Percentiles rank a stretch among this genome's conserved stretches.
Evolutionary conservation across 2,329 filamentous ascomycete genomes (phyloP).

Genomic region (Exophiala viscosa): DNA sequence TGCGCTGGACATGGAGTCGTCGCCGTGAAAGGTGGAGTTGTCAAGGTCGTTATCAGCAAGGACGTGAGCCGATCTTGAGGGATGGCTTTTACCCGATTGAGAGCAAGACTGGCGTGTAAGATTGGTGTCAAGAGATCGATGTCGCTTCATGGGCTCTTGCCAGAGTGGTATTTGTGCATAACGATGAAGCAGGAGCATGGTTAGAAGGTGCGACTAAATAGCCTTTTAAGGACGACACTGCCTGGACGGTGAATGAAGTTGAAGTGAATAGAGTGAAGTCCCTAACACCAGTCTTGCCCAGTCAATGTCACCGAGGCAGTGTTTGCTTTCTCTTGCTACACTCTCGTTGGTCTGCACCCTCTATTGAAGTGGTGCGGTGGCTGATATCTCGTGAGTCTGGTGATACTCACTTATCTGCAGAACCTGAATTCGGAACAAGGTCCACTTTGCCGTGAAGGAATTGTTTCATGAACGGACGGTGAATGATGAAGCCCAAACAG

Average conservation of each 20-base stretch:
- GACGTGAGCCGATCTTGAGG: constrained; percentile 2
- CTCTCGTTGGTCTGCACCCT: too few relatives aligned
- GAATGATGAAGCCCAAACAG: too few relatives aligned
- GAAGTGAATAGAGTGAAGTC: not conserved
- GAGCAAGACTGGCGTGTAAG: not conserved
- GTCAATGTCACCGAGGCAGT: too few relatives aligned
- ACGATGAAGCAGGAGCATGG: constrained; percentile 20
- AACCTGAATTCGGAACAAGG: too few relatives aligned
- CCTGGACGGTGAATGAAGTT: constrained; percentile 2
- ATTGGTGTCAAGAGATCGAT: constrained; percentile 3
- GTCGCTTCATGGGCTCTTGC: constrained; percentile 4
- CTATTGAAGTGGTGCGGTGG: too few relatives aligned
- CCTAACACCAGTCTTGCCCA: too few relatives aligned
- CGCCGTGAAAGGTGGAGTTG: not conserved
- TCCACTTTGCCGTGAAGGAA: too few relatives aligned
- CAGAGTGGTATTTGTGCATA: constrained; percentile 16
- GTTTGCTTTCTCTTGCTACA: too few relatives aligned
- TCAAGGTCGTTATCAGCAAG: constrained; percentile 17
- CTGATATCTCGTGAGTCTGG: too few relatives aligned
- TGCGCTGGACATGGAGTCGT: constrained; percentile 11
- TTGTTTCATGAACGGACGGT: too few relatives aligned
- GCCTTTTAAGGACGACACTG: constrained; percentile 7
- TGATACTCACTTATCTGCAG: too few relatives aligned
- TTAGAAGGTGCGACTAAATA: constrained; percentile 6
- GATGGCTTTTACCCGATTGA: constrained; percentile 14